Evolutionary conservation across 129 eudicot genomes (phyloP), one percentile per base, ranked within the genome.

Genomic region (Helianthus tuberosus): DNA sequence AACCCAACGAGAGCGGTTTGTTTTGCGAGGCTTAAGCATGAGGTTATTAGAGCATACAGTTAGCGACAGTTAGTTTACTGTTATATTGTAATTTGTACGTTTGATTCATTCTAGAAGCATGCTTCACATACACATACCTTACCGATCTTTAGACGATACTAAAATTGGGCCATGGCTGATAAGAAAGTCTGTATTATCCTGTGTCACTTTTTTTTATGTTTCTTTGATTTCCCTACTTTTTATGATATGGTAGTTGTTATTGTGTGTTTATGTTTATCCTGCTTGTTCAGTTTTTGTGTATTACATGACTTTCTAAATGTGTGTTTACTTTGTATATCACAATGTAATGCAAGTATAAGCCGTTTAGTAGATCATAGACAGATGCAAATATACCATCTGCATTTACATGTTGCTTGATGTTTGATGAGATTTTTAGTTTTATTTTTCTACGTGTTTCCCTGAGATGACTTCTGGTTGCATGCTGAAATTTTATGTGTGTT

Each of bases 191-290:
- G n/a, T 29, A 3, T 8, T n/a, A 6, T 51, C 29, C 62, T n/a
- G 36, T 69, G 48, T 51, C 13, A 41, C 7, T 17, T 35, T 66
- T 23, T 66, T 67, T 20, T 20, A 14, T 25, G 10, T 57, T 25
- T 57, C 36, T 57, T 57, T 47, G 41, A 4, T 11, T 66, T 46
- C 27, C 53, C 35, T 0, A 27, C 15, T 12, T 46, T 48, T 23
- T 67, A 8, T 12, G 72, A 46, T 51, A 67, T 47, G 70, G 35
- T 67, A 47, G 13, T 47, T 67, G 13, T 67, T 67, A 8, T 20
- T 66, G 44, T 3, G 50, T 11, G 4, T 16, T 43, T 46, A 39
- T n/a, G 49, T 65, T 11, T 23, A 8, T 39, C 20, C 15, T 68
- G 59, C 27, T 14, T 7, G 27, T 48, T 29, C 9, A 49, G 14